Evolutionary conservation across 2,329 filamentous ascomycete genomes (phyloP).

Genomic region (Penicillium sp.): DNA sequence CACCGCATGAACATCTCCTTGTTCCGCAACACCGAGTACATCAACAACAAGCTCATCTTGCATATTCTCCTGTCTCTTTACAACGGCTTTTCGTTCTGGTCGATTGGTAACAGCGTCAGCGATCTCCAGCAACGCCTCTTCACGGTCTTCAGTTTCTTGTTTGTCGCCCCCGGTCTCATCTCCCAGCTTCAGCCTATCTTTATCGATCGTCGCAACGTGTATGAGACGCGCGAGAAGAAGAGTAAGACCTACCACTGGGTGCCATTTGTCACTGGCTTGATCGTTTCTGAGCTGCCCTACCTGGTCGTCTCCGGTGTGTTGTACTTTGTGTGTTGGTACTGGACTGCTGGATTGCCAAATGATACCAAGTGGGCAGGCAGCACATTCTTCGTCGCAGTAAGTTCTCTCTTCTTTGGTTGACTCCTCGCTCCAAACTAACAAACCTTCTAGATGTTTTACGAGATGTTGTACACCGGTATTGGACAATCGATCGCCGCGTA

Average conservation of each 20-base stretch:
- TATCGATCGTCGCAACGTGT: conserved; percentile 8
- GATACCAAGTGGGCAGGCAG: conserved; percentile 9
- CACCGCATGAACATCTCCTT: too few relatives aligned
- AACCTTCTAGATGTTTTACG: conserved; percentile 11
- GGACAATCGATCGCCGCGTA: conserved; percentile 14
- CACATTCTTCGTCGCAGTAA: conserved; percentile 11
- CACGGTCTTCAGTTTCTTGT: conserved; percentile 15
- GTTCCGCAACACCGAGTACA: too few relatives aligned
- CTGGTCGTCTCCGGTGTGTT: conserved; percentile 9
- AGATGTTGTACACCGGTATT: conserved; percentile 15
- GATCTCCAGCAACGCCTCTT: conserved; percentile 12
- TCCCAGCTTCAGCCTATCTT: conserved; percentile 10
- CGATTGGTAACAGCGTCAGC: conserved; percentile 7
- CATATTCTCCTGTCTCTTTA: not conserved
- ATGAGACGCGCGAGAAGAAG: conserved; percentile 15
- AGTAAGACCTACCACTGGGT: conserved; percentile 14
- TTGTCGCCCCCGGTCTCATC: conserved; percentile 12
- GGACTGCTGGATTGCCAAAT: conserved; percentile 5
- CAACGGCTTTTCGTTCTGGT: not conserved
- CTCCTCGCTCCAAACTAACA: conserved; percentile 8
- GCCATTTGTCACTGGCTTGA: conserved; percentile 7
- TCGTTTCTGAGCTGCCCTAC: conserved; percentile 11
- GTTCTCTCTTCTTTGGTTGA: conserved; percentile 5
- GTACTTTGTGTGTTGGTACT: conserved; percentile 12
- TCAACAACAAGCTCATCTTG: too few relatives aligned